Percentiles rank a stretch among this genome's conserved stretches.
phyloP scores from a whole-genome alignment of 192 early-diverging fungal species.

The Coemansia reversa region DNA sequence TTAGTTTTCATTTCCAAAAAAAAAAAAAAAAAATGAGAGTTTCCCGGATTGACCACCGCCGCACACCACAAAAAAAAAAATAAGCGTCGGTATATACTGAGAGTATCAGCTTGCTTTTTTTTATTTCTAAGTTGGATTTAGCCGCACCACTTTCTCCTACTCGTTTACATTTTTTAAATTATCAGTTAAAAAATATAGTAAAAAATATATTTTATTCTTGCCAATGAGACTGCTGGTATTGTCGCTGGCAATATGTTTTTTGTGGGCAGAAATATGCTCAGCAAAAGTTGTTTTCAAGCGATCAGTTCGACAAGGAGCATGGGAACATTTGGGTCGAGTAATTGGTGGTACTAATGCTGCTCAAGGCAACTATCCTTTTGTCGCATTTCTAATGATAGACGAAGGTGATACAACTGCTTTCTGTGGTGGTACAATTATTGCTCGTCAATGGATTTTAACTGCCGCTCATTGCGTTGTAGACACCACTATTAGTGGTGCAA shows the following conservation, averaged over 20 bases:
- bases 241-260: neutral
- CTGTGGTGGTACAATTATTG: slow-evolving; percentile 50
- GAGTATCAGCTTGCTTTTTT: neutral
- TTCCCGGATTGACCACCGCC: neutral
- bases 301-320: neutral
- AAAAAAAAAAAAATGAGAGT: neutral
- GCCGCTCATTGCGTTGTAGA: slow-evolving; percentile 55
- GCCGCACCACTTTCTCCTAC: neutral
- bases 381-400: slow-evolving; percentile 41
- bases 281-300: slow-evolving; percentile 18
- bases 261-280: neutral
- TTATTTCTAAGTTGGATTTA: neutral
- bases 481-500: slow-evolving; percentile 7
- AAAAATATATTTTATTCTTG: neutral
- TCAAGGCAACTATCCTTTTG: slow-evolving; percentile 38
- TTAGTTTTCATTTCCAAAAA: neutral
- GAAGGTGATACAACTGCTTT: slow-evolving; percentile 40
- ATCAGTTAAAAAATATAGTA: neutral
- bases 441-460: slow-evolving; percentile 48
- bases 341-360: slow-evolving; percentile 48
- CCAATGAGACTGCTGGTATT: neutral
- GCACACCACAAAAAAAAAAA: neutral
- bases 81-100: neutral
- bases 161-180: neutral
- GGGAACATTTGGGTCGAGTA: slow-evolving; percentile 38